Evolutionary conservation across 2,329 filamentous ascomycete genomes (phyloP).

Genomic region (Botrytis cinerea): DNA sequence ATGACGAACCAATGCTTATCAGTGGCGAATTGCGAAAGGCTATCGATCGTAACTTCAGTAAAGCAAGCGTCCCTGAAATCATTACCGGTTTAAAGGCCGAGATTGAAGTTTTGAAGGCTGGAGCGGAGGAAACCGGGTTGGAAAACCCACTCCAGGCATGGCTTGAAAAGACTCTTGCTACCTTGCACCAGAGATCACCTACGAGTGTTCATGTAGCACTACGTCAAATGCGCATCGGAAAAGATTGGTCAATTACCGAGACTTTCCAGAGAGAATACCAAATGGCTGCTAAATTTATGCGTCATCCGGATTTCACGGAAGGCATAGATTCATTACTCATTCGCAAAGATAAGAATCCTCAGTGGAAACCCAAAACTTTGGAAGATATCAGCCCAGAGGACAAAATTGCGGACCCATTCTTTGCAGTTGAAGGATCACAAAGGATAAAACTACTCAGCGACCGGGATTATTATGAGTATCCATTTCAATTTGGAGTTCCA

Average conservation of each 20-base stretch:
- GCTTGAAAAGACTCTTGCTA: constrained; percentile 76
- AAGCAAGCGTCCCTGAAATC: constrained; percentile 69
- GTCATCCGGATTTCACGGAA: constrained; percentile 84
- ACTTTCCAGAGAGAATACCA: constrained; percentile 84
- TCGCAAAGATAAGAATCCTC: constrained; percentile 44
- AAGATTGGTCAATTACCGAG: constrained; percentile 76
- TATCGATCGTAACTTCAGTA: constrained; percentile 81
- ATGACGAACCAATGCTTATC: constrained; percentile 67
- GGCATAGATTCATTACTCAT: constrained; percentile 83
- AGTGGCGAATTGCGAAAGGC: constrained; percentile 71
- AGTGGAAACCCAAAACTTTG: constrained; percentile 75
- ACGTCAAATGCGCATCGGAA: constrained; percentile 76
- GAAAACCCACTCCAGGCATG: constrained; percentile 58
- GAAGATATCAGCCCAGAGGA: constrained; percentile 61
- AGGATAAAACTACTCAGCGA: constrained; percentile 63
- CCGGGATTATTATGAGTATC: constrained; percentile 71
- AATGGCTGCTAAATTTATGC: constrained; percentile 87
- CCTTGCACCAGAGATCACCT: constrained; percentile 77
- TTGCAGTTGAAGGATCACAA: constrained; percentile 51
- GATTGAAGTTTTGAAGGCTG: constrained; percentile 37
- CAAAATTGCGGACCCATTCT: constrained; percentile 66
- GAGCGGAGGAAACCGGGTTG: constrained; percentile 12
- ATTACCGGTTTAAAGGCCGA: constrained; percentile 53
- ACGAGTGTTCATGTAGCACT: constrained; percentile 84
- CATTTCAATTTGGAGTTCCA: constrained; percentile 69